phyloP scores from a whole-genome alignment of 2,329 filamentous ascomycete species.

The Phaeosphaeria sp. region DNA sequence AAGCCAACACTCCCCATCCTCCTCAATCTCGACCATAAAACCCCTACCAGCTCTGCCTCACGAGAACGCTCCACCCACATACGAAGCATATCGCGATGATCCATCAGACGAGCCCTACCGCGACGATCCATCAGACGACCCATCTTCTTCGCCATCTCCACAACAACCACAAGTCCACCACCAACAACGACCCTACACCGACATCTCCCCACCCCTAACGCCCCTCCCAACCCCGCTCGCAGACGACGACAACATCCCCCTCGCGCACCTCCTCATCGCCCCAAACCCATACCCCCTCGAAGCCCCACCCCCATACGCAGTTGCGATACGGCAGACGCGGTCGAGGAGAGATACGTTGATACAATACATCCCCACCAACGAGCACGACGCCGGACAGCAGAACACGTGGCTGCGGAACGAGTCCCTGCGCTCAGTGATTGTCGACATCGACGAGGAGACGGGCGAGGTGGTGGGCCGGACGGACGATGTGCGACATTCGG shows the following conservation, averaged over 20 bases:
- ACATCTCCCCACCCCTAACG: conserved; percentile 1
- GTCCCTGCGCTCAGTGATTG: background rate
- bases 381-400: background rate
- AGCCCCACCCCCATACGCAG: conserved; percentile 35
- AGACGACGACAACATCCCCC: conserved; percentile 34
- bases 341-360: conserved; percentile 36
- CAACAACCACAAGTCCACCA: conserved; percentile 1
- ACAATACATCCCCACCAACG: conserved; percentile 24
- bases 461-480: conserved; percentile 19
- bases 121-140: background rate
- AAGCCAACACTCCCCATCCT: background rate
- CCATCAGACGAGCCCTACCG: conserved; percentile 4
- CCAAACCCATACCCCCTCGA: conserved; percentile 26
- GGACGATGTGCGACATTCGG: conserved; percentile 33
- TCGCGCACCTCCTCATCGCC: conserved; percentile 28
- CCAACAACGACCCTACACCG: conserved; percentile 11
- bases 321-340: conserved; percentile 26
- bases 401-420: conserved; percentile 3
- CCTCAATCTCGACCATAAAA: conserved; percentile 4
- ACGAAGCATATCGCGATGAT: conserved; percentile 14
- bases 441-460: conserved; percentile 14
- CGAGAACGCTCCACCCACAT: background rate
- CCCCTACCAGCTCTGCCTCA: conserved; percentile 5
- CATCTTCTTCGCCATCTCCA: background rate
- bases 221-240: conserved; percentile 3